Conservation (phyloP, 306 rosid genomes). For the Cicer bijugum region DNA sequence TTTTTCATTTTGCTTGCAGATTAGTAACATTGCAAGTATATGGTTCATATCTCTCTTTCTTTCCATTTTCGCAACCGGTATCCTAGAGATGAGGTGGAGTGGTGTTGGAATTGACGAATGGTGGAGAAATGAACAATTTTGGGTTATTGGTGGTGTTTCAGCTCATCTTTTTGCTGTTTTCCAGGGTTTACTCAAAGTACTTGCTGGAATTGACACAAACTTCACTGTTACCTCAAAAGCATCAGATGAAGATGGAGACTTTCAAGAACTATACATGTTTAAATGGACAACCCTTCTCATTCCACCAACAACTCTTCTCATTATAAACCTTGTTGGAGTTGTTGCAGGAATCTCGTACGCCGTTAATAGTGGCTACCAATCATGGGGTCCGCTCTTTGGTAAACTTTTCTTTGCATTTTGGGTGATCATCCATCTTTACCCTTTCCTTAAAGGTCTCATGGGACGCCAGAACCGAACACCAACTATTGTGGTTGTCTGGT, state of each 20-base stretch:
- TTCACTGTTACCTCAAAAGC: slow-evolving; percentile 99
- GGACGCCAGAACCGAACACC: slow-evolving; percentile 97
- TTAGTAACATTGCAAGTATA: slow-evolving; percentile 93
- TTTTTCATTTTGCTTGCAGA: slow-evolving; percentile 59
- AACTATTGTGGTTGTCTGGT: slow-evolving; percentile 94
- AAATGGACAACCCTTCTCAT: slow-evolving; percentile 98
- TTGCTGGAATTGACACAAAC: slow-evolving; percentile 95
- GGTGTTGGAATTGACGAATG: slow-evolving; percentile 97
- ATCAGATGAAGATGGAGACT: slow-evolving; percentile 92
- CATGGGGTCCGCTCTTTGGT: slow-evolving; percentile 98
- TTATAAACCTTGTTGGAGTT: slow-evolving; percentile 86
- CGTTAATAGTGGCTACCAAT: slow-evolving; percentile 93
- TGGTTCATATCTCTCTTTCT: slow-evolving; percentile 97
- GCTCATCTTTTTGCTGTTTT: slow-evolving; percentile 90
- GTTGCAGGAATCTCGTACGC: slow-evolving; percentile 97
- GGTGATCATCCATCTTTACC: slow-evolving; percentile 94
- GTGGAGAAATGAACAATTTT: slow-evolving; percentile 99
- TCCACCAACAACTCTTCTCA: slow-evolving; percentile 92
- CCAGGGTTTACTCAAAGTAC: slow-evolving; percentile 97
- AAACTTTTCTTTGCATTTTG: slow-evolving; percentile 97
- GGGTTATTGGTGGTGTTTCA: slow-evolving; percentile 99
- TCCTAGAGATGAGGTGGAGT: slow-evolving; percentile 99
- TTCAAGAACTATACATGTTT: slow-evolving; percentile 83
- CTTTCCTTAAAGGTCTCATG: slow-evolving; percentile 99
- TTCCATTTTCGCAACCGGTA: slow-evolving; percentile 95